These are phyloP conservation scores for Kalanchoe fedtschenkoi DNA, from an alignment of 164 flowering plant species.

Conservation along the genomic window DNA sequence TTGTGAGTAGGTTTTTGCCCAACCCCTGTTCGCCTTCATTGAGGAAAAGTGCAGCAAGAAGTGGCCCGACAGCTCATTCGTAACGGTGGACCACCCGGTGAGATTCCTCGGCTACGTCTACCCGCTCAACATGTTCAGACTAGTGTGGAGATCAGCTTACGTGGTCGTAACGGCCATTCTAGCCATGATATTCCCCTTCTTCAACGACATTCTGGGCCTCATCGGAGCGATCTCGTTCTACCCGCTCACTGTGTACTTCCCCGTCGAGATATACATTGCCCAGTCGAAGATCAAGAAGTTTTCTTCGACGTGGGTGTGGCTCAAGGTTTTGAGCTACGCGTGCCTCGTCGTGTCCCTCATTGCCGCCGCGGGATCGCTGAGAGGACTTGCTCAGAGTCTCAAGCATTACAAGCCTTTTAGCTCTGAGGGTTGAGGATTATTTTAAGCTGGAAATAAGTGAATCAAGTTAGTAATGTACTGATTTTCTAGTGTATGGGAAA, in stretches of 20 bases:
- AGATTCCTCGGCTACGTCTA: conserved; percentile 17
- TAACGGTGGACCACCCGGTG: conserved; percentile 12
- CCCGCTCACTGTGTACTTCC: conserved; percentile 45
- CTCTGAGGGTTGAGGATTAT: no score
- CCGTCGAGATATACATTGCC: conserved; percentile 37
- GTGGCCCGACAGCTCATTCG: conserved; percentile 15
- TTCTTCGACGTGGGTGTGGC: conserved; percentile 22
- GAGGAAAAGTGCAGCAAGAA: conserved; percentile 10
- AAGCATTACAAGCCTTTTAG: conserved; percentile 21
- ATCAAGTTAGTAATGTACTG: no score
- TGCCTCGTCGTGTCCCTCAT: conserved; percentile 34
- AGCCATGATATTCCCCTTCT: conserved; percentile 48
- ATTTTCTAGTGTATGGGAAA: no score
- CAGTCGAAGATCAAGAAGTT: conserved; percentile 18
- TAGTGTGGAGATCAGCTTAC: conserved; percentile 29
- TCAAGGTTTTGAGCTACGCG: conserved; percentile 23
- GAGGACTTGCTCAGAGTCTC: conserved; percentile 23
- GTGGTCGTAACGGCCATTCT: conserved; percentile 25
- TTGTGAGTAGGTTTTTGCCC: conserved; percentile 24
- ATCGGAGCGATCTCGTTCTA: conserved; percentile 45
- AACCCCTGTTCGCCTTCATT: conserved; percentile 23
- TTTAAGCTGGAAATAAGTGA: no score
- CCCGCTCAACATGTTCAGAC: conserved; percentile 16
- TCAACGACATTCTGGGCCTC: conserved; percentile 38
- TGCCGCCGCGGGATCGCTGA: conserved; percentile 34